Evolutionary conservation across 2,329 filamentous ascomycete genomes (phyloP), one percentile per base, ranked within the genome.

Genomic region (Penicillium corylophilum): DNA sequence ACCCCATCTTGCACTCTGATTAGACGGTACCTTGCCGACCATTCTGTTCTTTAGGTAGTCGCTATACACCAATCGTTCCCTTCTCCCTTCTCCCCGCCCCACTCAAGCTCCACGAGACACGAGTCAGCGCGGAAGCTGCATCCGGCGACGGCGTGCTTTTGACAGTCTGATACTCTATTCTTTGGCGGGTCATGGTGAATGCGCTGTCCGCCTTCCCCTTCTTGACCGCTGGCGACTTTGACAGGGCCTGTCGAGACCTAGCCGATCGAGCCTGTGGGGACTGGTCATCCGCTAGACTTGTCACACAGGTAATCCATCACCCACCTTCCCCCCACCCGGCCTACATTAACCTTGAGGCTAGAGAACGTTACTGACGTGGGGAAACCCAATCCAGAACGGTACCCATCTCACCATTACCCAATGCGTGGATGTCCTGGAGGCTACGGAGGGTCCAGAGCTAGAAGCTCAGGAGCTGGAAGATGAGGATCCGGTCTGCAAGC

Each of bases 241-340:
- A 81, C 47, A 79, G 83, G 63, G 82, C 79, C 48, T 89, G 87
- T 68, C 81, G 86, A 77, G 64, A 83, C 80, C 48, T 83, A 74
- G 49, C 60, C 47, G 50, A 62, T 58, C 29, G 73, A 85, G 44
- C 45, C 48, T 35, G 48, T 72, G 86, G 51, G 48, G 72, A 78
- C 44, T 80, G 78, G 68, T 61, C 56, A 9, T 63, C 64, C 12
- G 57, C 64, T 54, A 62, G 60, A 59, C 59, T 68, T 42, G 53
- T 66, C 62, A 58, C 56, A 56, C 56, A 66, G 66, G 65, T 71
- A 64, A 53, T 42, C 46, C 51, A 39, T 46, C 41, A 24, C 20
- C 39, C 39, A n/a, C n/a, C n/a, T n/a, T n/a, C 44, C 46, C 51
- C 42, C 48, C 41, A 24, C 20, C 39, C 39, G 5, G 23, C 39